Evolutionary conservation across 139 green algal genomes (phyloP).

Genomic region (Coccomyxa sp.): DNA sequence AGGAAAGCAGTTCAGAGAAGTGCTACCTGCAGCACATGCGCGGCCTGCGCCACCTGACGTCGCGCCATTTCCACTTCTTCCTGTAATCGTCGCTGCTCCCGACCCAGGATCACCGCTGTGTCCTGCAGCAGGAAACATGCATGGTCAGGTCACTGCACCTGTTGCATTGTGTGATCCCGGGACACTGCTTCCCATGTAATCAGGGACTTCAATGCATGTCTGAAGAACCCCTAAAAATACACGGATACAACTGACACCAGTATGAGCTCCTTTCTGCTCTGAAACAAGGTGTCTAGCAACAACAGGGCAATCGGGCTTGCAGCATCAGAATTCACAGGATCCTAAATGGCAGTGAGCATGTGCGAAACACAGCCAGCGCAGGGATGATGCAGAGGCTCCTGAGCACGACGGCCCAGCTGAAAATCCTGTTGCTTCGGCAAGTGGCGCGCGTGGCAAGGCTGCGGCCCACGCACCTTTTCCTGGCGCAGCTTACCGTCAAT

Average conservation of each 20-base stretch:
- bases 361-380: neutral
- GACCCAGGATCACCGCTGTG: constrained; percentile 60
- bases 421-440: neutral
- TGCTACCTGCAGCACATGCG: constrained; percentile 12
- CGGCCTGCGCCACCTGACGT: neutral
- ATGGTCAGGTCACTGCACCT: neutral
- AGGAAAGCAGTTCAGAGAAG: no score
- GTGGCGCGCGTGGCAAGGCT: neutral
- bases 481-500: constrained; percentile 72
- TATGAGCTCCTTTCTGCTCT: neutral
- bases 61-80: constrained; percentile 33
- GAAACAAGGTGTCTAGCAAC: no score
- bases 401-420: neutral
- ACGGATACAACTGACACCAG: neutral
- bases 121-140: constrained; percentile 33
- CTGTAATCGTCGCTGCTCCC: constrained; percentile 57
- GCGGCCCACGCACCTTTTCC: constrained; percentile 56
- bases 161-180: no score
- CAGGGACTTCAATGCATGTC: no score
- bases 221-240: no score
- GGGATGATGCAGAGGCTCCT: neutral
- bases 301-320: no score
- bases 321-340: neutral
- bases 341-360: neutral
- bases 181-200: no score